phyloP scores from a whole-genome alignment of 495 filamentous ascomycete species.

The Hypoxylon fuscum region DNA sequence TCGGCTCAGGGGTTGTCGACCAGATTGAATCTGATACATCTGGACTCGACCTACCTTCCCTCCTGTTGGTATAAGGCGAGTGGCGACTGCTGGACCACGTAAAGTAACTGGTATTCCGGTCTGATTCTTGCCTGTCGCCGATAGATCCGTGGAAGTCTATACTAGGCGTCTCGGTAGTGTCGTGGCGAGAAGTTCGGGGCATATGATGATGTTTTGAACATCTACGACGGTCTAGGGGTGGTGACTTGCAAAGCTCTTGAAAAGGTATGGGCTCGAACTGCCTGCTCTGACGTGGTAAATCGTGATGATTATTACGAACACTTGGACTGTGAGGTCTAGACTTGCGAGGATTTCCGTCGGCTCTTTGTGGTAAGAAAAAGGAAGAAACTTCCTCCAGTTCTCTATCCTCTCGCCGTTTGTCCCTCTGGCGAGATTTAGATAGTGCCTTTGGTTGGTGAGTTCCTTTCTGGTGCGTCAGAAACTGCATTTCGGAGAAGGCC shows the following conservation, averaged over 20 bases:
- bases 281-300: background rate
- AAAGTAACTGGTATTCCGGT: constrained; percentile 39
- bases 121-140: constrained; percentile 9
- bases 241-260: background rate
- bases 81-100: constrained; percentile 45
- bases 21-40: constrained; percentile 8
- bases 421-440: constrained; percentile 33
- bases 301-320: background rate
- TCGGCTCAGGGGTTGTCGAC: constrained; percentile 34
- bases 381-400: constrained; percentile 52
- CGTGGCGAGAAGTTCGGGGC: background rate
- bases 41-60: background rate
- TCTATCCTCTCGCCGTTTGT: constrained; percentile 42
- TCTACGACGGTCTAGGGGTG: background rate
- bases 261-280: background rate
- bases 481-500: constrained; percentile 73
- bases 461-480: constrained; percentile 54
- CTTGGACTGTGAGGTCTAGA: background rate
- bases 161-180: constrained; percentile 1
- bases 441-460: constrained; percentile 22
- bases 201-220: background rate
- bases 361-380: constrained; percentile 47
- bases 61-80: constrained; percentile 11
- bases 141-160: background rate
- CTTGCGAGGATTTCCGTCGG: constrained; percentile 3